phyloP scores from a whole-genome alignment of 768 basidiomycete genomes.

The Xerocomellus dryophilus region DNA sequence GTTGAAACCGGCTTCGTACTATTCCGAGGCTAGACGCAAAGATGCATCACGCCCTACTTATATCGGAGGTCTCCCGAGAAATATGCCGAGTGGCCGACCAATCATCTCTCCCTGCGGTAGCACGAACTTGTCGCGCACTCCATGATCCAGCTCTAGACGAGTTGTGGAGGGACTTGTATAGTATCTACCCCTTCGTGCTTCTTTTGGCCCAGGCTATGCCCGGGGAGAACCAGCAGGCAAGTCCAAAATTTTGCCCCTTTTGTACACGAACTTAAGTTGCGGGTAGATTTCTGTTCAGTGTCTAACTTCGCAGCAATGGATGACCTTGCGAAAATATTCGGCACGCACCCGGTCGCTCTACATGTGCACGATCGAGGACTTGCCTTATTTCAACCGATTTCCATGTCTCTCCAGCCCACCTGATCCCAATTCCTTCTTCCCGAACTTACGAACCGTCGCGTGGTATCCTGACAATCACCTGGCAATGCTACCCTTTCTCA shows the following conservation, averaged over 20 bases:
- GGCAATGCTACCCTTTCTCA: constrained; percentile 20
- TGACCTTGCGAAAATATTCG: constrained; percentile 18
- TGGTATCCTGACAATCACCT: constrained; percentile 25
- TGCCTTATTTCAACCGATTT: constrained; percentile 6
- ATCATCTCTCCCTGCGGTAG: constrained; percentile 20
- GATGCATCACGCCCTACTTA: constrained; percentile 25
- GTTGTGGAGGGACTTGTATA: constrained; percentile 25
- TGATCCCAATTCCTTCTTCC: constrained; percentile 18
- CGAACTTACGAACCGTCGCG: constrained; percentile 17
- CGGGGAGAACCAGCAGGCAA: constrained; percentile 11
- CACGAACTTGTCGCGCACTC: constrained; percentile 24
- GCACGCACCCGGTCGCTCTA: constrained; percentile 18
- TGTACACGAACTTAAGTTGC: background rate
- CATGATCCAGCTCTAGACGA: constrained; percentile 24
- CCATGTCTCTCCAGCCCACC: constrained; percentile 16
- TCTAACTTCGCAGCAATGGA: constrained; percentile 14
- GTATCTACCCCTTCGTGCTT: constrained; percentile 18
- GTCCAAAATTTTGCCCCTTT: background rate
- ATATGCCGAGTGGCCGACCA: constrained; percentile 13
- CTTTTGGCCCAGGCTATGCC: constrained; percentile 6
- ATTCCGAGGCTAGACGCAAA: background rate
- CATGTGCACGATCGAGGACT: constrained; percentile 21
- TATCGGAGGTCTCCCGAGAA: constrained; percentile 21
- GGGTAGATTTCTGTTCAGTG: background rate
- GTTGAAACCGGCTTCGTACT: background rate